Evolutionary conservation across 345 rosid genomes (phyloP).

Genomic region (Passiflora organensis): DNA sequence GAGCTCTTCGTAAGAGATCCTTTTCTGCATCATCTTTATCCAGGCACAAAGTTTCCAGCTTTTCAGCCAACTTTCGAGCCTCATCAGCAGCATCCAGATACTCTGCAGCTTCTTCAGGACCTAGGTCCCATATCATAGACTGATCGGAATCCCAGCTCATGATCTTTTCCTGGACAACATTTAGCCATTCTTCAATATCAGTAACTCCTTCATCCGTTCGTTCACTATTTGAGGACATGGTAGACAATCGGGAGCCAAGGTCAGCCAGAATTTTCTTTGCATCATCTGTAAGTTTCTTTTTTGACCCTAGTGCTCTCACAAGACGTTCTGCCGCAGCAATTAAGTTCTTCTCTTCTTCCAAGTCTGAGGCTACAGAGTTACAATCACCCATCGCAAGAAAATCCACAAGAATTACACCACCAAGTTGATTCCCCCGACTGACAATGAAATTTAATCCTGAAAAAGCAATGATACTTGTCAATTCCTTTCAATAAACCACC

Average conservation of each 20-base stretch:
- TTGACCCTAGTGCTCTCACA: conserved; percentile 49
- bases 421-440: background rate
- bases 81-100: conserved; percentile 59
- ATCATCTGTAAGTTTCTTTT: conserved; percentile 48
- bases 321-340: conserved; percentile 63
- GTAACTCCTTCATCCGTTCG: conserved; percentile 18
- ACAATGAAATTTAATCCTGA: conserved; percentile 6
- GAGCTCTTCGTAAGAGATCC: conserved; percentile 49
- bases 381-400: conserved; percentile 44
- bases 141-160: conserved; percentile 61
- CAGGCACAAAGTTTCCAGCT: conserved; percentile 36
- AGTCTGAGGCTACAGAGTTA: conserved; percentile 19
- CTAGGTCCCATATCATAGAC: conserved; percentile 70
- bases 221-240: conserved; percentile 30
- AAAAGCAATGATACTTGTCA: background rate
- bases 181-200: conserved; percentile 45
- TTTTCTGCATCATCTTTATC: conserved; percentile 30
- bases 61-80: conserved; percentile 45
- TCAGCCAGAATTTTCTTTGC: conserved; percentile 53
- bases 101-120: conserved; percentile 43
- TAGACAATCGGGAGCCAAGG: conserved; percentile 55
- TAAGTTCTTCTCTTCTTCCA: conserved; percentile 53
- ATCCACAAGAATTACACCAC: conserved; percentile 8
- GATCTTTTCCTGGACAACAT: conserved; percentile 57
- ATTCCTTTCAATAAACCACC: background rate